A percentile compares a stretch with the other conserved stretches of the same genome.
Conservation (phyloP, 2,329 filamentous ascomycete genomes). For the Hymenoscyphus albidus region DNA sequence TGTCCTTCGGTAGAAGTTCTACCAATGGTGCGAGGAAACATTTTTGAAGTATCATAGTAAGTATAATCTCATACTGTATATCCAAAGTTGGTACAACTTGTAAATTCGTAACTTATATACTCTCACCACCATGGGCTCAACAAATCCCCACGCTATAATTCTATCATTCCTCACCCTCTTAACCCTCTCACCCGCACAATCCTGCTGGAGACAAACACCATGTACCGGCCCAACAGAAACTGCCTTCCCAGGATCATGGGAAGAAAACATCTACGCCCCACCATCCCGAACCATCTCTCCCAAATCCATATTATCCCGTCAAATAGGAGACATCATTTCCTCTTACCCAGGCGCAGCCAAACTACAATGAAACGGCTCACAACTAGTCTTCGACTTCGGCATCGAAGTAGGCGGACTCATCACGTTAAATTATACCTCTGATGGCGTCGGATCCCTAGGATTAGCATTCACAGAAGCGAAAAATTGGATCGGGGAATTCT, state of each 20-base stretch:
- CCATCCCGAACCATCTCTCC: conserved; percentile 48
- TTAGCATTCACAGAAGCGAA: conserved; percentile 47
- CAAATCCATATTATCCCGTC: conserved; percentile 39
- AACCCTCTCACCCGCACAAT: conserved; percentile 13
- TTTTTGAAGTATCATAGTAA: background rate
- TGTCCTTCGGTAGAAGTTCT: background rate
- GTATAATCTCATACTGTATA: background rate
- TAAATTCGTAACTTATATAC: background rate
- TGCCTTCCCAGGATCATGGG: conserved; percentile 56
- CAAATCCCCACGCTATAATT: background rate
- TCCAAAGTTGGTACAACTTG: background rate
- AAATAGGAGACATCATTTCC: conserved; percentile 33
- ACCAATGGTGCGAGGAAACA: background rate
- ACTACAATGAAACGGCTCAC: conserved; percentile 44
- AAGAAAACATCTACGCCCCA: conserved; percentile 54
- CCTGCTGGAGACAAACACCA: conserved; percentile 53
- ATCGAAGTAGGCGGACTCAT: conserved; percentile 55
- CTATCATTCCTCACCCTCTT: conserved; percentile 7
- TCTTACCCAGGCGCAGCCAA: conserved; percentile 14
- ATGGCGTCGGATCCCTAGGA: conserved; percentile 40
- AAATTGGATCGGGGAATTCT: conserved; percentile 46
- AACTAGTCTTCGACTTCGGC: conserved; percentile 55
- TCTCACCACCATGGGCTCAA: background rate
- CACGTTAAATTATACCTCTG: conserved; percentile 33
- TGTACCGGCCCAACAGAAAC: conserved; percentile 48